These are phyloP conservation scores for Bretschneidera sinensis DNA, from an alignment of 345 rosid genomes.

Conservation along the genomic window DNA sequence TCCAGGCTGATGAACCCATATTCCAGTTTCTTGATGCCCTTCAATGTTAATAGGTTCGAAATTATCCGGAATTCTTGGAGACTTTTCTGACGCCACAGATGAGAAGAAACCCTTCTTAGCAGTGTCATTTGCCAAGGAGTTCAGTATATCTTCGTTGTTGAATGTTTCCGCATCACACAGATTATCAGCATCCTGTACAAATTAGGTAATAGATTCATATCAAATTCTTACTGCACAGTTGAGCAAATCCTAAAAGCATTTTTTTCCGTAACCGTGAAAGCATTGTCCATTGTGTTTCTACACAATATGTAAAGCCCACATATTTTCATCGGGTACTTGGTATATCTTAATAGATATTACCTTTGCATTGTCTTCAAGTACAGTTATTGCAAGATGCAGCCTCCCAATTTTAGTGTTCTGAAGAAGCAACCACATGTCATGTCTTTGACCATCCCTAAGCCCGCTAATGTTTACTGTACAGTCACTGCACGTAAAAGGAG, in stretches of 20 bases:
- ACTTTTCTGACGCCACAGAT: slow-evolving; percentile 38
- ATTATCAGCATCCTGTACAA: slow-evolving; percentile 30
- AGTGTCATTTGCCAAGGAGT: slow-evolving; percentile 32
- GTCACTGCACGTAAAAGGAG: slow-evolving; percentile 31
- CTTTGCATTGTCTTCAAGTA: slow-evolving; percentile 47
- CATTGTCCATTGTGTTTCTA: too few species aligned
- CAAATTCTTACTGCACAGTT: not conserved
- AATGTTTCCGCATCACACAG: slow-evolving; percentile 29
- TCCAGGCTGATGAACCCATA: slow-evolving; percentile 91
- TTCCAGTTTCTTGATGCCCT: slow-evolving; percentile 70
- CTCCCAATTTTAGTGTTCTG: slow-evolving; percentile 73
- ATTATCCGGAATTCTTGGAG: slow-evolving; percentile 47
- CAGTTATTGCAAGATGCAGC: slow-evolving; percentile 74
- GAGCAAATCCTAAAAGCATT: not conserved
- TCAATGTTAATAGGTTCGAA: slow-evolving; percentile 73
- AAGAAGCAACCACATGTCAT: slow-evolving; percentile 89
- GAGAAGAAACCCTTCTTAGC: slow-evolving; percentile 41
- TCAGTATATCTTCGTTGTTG: slow-evolving; percentile 37
- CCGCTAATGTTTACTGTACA: slow-evolving; percentile 60
- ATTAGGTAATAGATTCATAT: slow-evolving; percentile 15
- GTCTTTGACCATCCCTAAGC: slow-evolving; percentile 66
- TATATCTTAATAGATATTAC: slow-evolving; percentile 26
- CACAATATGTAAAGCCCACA: not conserved
- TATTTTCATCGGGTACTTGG: not conserved
- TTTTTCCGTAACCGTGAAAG: too few species aligned